Evolutionary conservation across 441 rosid genomes (phyloP), one percentile per base, ranked within the genome.

Genomic region (Dalechampia spathulata): DNA sequence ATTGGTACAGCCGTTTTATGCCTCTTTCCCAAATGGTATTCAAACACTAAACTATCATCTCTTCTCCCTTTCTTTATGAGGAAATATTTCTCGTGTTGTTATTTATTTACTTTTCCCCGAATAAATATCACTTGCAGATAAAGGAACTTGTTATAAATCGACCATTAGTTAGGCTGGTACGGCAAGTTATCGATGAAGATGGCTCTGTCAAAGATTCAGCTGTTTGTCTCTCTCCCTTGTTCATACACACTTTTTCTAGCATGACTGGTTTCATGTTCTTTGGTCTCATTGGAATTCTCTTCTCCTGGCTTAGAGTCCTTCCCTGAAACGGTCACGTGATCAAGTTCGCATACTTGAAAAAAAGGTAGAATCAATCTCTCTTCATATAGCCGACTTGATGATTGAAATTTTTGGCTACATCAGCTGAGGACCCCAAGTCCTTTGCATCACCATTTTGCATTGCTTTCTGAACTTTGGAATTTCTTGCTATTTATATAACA

Each of bases 131-230:
- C 42, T 68, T 75, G 69, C 78, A 92, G 96, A 79, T 88, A 60
- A 58, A 72, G 78, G 74, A 72, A 47, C 57, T 86, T 72, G 78
- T 71, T 37, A 70, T 82, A 6, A 79, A 77, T 73, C 69, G 75
- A 60, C 50, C 84, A 21, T 69, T 89, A 52, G 64, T 83, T 28
- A 80, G 74, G 74, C 66, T 58, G 65, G 82, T 92, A 69, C 74
- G 65, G 52, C 84, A 74, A 72, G 79, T 80, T 68, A 65, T 92
- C 37, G 94, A 85, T 54, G 84, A 73, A 71, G 88, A 89, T 76
- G 96, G 96, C 52, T 71, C 76, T 40, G 78, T 86, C 58, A 86
- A 82, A 72, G 92, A 92, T 72, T 83, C 96, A 1, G 94, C 96
- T 51, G 96, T 88, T 68, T 63, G 90, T 74, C 71, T 62, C 64